These are phyloP conservation scores for Rhodamnia argentea DNA, from an alignment of 345 rosid species.

Conservation along the genomic window DNA sequence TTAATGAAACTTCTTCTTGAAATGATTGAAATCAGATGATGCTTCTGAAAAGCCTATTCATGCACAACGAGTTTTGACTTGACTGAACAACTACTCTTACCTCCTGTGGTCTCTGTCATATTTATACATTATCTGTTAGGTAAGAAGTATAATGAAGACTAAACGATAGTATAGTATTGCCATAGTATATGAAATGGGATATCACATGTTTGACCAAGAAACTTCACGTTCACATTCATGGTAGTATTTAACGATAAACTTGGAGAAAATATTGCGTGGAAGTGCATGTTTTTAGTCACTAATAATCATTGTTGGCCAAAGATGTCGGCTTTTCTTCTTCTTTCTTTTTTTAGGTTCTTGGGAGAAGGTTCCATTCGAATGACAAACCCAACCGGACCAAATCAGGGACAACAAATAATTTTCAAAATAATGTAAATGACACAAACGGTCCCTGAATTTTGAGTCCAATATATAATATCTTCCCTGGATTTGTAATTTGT, in stretches of 20 bases:
- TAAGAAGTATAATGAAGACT: background rate
- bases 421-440: background rate
- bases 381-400: background rate
- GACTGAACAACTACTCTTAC: background rate
- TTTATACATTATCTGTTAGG: background rate
- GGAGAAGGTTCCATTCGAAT: background rate
- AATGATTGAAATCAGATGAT: background rate
- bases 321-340: background rate
- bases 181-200: background rate
- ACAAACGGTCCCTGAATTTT: background rate
- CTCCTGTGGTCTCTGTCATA: background rate
- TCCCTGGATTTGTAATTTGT: rapidly evolving
- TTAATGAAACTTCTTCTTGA: background rate
- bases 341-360: background rate
- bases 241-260: background rate
- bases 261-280: background rate
- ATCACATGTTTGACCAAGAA: background rate
- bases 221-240: background rate
- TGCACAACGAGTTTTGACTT: background rate
- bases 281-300: background rate
- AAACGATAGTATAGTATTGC: background rate
- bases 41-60: background rate
- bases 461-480: rapidly evolving
- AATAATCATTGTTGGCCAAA: background rate
- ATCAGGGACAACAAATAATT: background rate